phyloP scores from a whole-genome alignment of 1,284 basidiomycete genomes.

The Mycena sp. region DNA sequence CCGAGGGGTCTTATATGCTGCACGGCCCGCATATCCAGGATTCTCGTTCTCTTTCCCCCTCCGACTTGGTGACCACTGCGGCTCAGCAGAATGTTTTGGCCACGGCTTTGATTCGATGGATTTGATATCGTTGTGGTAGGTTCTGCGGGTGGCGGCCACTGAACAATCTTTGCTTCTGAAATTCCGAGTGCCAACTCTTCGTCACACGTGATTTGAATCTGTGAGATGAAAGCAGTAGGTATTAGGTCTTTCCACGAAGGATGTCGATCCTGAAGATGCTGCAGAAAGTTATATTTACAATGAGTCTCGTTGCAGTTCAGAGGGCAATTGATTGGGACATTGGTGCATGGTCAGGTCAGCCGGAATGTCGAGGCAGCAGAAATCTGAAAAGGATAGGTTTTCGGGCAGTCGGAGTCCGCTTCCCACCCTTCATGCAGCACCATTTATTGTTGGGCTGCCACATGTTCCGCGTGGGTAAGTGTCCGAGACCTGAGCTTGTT shows the following conservation, averaged over 20 bases:
- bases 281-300: no score
- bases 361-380: background rate
- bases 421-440: constrained; percentile 1
- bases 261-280: constrained; percentile 12
- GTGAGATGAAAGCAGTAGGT: background rate
- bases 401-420: constrained; percentile 8
- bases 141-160: background rate
- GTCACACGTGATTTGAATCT: background rate
- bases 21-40: no score
- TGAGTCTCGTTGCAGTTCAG: no score
- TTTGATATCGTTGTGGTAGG: no score
- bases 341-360: background rate
- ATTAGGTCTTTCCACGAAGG: background rate
- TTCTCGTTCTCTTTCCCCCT: no score
- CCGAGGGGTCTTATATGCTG: no score
- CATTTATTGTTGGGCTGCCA: background rate
- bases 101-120: no score
- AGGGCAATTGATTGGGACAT: no score
- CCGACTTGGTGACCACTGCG: no score
- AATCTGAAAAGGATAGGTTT: background rate
- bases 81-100: no score
- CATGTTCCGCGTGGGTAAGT: constrained; percentile 12
- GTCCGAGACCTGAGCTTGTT: background rate
- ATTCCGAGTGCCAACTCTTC: background rate
- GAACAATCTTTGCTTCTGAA: background rate